Conservation (phyloP, 73 alveolate genomes). For the Paramecium sexaurelia region DNA sequence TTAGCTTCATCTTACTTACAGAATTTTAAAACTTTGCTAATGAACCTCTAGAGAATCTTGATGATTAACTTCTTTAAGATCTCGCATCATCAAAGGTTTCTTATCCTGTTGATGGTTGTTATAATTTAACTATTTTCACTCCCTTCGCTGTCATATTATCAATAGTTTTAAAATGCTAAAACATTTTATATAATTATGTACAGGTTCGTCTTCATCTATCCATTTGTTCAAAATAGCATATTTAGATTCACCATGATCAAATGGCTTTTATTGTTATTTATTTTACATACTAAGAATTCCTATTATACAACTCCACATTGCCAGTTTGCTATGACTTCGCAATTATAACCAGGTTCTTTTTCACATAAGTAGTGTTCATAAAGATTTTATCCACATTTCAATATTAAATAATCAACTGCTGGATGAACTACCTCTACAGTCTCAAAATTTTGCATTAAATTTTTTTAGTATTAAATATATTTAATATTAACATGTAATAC, state of each 20-base stretch:
- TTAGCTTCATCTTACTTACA: slow-evolving; percentile 19
- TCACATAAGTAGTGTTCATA: slow-evolving; percentile 11
- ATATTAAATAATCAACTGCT: neutral
- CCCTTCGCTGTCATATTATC: slow-evolving; percentile 58
- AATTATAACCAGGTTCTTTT: slow-evolving; percentile 33
- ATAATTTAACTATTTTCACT: neutral
- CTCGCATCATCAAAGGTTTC: slow-evolving; percentile 16
- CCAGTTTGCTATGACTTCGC: neutral
- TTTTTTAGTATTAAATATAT: neutral
- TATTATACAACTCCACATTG: slow-evolving; percentile 33
- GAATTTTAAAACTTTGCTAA: neutral
- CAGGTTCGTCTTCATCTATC: slow-evolving; percentile 55
- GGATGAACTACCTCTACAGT: slow-evolving; percentile 45
- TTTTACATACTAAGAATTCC: slow-evolving; percentile 51
- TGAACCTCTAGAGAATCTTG: slow-evolving; percentile 22
- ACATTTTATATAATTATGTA: neutral
- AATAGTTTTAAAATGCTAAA: slow-evolving; percentile 41
- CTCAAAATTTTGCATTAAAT: slow-evolving; percentile 31
- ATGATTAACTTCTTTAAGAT: slow-evolving; percentile 1
- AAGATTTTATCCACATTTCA: neutral
- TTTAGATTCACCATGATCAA: slow-evolving; percentile 41
- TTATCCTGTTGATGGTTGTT: neutral
- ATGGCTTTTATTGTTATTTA: neutral
- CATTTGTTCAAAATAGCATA: slow-evolving; percentile 50
- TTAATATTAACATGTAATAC: neutral